These are phyloP conservation scores for Gentiana dahurica DNA, from an alignment of 257 asterid genomes.

Conservation along the genomic window DNA sequence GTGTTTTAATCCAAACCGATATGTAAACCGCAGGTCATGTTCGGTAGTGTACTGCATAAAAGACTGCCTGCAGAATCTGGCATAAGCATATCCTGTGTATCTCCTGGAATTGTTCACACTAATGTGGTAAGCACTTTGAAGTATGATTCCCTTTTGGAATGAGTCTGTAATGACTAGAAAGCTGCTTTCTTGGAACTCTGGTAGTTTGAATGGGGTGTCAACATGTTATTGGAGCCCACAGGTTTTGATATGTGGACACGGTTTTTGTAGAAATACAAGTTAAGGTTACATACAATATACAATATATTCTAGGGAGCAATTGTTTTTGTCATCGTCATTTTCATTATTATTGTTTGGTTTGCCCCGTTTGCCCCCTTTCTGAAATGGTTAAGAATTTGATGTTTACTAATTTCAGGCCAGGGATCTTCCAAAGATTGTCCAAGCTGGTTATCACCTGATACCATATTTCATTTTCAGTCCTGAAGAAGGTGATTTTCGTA, in stretches of 20 bases:
- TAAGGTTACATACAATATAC: no score
- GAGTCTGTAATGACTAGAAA: no score
- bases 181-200: no score
- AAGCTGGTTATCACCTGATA: conserved; percentile 70
- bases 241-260: no score
- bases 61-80: conserved; percentile 89
- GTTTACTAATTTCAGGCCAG: conserved; percentile 56
- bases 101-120: conserved; percentile 95
- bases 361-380: no score
- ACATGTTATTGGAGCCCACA: no score
- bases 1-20: conserved; percentile 12
- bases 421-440: conserved; percentile 84
- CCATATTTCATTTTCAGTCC: conserved; percentile 86
- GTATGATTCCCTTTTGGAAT: not conserved
- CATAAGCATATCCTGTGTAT: conserved; percentile 63
- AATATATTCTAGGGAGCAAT: no score
- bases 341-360: no score
- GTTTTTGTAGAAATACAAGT: no score
- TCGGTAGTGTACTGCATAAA: conserved; percentile 86
- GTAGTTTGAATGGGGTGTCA: no score
- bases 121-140: conserved; percentile 68
- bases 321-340: no score
- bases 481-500: conserved; percentile 60
- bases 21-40: conserved; percentile 63
- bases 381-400: not conserved